These are phyloP conservation scores for Violaceomyces palustris DNA, from an alignment of 1,284 basidiomycete species.

Conservation along the genomic window DNA sequence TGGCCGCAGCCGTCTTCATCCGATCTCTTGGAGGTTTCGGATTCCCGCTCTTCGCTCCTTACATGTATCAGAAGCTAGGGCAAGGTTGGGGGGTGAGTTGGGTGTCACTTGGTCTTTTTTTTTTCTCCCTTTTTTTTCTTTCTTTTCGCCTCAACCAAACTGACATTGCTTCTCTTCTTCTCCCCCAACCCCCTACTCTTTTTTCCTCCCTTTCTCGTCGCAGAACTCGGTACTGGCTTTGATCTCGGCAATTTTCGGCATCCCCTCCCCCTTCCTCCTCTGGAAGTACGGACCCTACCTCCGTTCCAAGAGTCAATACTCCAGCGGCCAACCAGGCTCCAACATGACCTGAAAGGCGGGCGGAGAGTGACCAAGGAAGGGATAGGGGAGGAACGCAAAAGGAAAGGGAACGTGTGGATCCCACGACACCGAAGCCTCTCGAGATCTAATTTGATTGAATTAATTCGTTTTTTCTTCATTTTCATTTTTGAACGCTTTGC, in stretches of 20 bases:
- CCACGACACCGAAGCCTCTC: too few species aligned
- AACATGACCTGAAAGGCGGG: too few species aligned
- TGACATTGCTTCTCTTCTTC: too few species aligned
- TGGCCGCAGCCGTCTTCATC: slow-evolving; percentile 43
- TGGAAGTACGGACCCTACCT: slow-evolving; percentile 32
- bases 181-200: too few species aligned
- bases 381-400: too few species aligned
- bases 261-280: slow-evolving; percentile 43
- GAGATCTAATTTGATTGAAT: too few species aligned
- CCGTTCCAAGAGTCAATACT: slow-evolving; percentile 34
- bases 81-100: slow-evolving; percentile 42
- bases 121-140: neutral
- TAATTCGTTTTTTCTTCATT: too few species aligned
- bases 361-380: too few species aligned
- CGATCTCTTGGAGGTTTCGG: slow-evolving; percentile 49
- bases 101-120: neutral
- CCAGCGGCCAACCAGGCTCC: slow-evolving; percentile 15
- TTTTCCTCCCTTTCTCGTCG: too few species aligned
- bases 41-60: slow-evolving; percentile 42
- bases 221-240: slow-evolving; percentile 45
- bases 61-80: slow-evolving; percentile 42
- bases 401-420: too few species aligned
- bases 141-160: too few species aligned
- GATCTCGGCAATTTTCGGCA: slow-evolving; percentile 39
- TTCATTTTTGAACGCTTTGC: too few species aligned